phyloP scores from a whole-genome alignment of 208 protist genomes.

The Tritrichomonas foetus region DNA sequence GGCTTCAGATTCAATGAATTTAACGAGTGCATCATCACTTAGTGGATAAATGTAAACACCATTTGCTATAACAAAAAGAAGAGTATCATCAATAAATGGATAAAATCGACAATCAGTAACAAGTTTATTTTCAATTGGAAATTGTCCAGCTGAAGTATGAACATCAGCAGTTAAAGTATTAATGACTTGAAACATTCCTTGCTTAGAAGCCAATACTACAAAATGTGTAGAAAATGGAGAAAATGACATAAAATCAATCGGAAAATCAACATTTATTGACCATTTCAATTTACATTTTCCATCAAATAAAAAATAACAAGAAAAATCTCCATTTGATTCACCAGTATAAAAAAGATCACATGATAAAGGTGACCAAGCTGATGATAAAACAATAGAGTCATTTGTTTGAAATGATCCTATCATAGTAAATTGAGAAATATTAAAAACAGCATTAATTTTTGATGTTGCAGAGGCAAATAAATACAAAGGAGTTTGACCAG shows the following conservation, averaged over 20 bases:
- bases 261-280: not conserved
- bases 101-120: not conserved
- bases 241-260: not conserved
- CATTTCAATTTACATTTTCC: not conserved
- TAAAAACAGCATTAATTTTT: not conserved
- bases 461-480: not conserved
- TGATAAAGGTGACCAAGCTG: not conserved
- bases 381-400: not conserved
- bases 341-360: not conserved
- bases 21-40: not conserved
- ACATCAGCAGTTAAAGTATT: not conserved
- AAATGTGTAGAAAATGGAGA: not conserved
- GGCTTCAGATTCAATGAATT: not conserved
- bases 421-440: not conserved
- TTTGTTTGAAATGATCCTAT: not conserved
- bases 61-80: not conserved
- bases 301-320: not conserved
- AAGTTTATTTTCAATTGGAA: not conserved
- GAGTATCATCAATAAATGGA: not conserved
- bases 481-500: not conserved
- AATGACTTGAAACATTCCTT: not conserved
- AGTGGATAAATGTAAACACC: not conserved
- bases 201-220: not conserved
- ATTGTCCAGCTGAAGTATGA: not conserved
- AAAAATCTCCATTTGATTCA: not conserved